Evolutionary conservation across 73 alveolate species (phyloP).

Genomic region (Paramecium sexaurelia): DNA sequence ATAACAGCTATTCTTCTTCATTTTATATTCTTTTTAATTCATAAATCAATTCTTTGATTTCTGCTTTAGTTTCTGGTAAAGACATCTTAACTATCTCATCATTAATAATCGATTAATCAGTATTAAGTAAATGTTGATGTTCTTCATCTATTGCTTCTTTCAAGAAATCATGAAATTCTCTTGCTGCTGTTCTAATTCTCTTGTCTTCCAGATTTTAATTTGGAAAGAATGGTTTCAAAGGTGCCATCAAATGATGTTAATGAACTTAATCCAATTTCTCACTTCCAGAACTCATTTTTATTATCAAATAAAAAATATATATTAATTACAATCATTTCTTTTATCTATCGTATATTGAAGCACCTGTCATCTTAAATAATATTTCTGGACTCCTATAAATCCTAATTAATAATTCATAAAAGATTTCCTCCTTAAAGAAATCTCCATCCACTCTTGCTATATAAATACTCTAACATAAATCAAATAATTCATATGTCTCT

Average conservation of each 20-base stretch:
- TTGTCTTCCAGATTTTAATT: conserved; percentile 17
- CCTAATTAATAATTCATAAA: conserved; percentile 75
- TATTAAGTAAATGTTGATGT: conserved; percentile 6
- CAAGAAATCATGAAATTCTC: conserved; percentile 20
- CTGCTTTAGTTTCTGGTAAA: background rate
- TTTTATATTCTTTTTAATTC: conserved; percentile 9
- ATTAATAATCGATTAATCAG: conserved; percentile 23
- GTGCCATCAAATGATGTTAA: background rate
- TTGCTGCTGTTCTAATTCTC: conserved; percentile 34
- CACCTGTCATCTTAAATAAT: conserved; percentile 73
- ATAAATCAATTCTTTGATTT: background rate
- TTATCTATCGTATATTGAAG: conserved; percentile 55
- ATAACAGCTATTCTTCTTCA: conserved; percentile 22
- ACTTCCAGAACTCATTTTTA: conserved; percentile 26
- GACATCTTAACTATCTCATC: background rate
- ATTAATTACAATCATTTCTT: conserved; percentile 8
- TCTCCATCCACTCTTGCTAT: conserved; percentile 76
- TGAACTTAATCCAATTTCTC: conserved; percentile 40
- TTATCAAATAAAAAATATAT: background rate
- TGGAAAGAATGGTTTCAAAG: conserved; percentile 40
- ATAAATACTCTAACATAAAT: conserved; percentile 74
- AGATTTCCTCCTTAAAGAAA: conserved; percentile 69
- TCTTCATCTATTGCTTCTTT: conserved; percentile 54
- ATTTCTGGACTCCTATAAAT: conserved; percentile 78
- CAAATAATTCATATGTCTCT: conserved; percentile 72